Conservation (phyloP, 2,329 filamentous ascomycete genomes). For the Diaporthe ampelina region DNA sequence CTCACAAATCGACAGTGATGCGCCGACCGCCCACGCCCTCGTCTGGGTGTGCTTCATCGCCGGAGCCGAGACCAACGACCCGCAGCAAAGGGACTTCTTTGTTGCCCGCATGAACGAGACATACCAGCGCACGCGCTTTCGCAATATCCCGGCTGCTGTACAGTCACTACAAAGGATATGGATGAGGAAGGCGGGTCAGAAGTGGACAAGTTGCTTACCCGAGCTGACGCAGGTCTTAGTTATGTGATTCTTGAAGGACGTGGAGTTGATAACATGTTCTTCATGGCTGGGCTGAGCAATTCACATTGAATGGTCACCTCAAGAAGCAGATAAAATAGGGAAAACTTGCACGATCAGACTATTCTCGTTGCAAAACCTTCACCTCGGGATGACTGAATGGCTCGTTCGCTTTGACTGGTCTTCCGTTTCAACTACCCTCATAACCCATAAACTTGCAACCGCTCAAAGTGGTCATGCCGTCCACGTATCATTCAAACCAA, state of each 20-base stretch:
- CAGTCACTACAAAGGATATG: slow-evolving; percentile 19
- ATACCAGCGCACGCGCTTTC: neutral
- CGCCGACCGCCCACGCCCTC: neutral
- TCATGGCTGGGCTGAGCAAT: too few species aligned
- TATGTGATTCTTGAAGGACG: neutral
- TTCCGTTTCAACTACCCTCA: too few species aligned
- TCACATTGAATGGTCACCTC: too few species aligned
- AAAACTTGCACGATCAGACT: too few species aligned
- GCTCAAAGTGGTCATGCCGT: too few species aligned
- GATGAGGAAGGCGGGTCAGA: slow-evolving; percentile 8
- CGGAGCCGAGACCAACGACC: slow-evolving; percentile 7
- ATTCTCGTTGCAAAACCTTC: too few species aligned
- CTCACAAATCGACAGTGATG: neutral
- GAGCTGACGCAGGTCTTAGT: slow-evolving; percentile 13
- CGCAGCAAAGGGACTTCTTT: slow-evolving; percentile 11
- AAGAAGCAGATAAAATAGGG: too few species aligned
- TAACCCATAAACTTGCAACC: too few species aligned
- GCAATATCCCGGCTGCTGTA: slow-evolving; percentile 7
- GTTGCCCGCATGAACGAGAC: slow-evolving; percentile 15
- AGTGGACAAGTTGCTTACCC: slow-evolving; percentile 10
- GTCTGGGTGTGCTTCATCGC: slow-evolving; percentile 21
- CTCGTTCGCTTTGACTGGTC: too few species aligned
- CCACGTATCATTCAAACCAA: neutral
- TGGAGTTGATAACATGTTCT: too few species aligned
- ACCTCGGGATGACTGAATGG: too few species aligned